Percentiles rank a stretch among this genome's conserved stretches.
Evolutionary conservation across 208 protist genomes (phyloP).

Genomic region (Crithidia fasciculata): DNA sequence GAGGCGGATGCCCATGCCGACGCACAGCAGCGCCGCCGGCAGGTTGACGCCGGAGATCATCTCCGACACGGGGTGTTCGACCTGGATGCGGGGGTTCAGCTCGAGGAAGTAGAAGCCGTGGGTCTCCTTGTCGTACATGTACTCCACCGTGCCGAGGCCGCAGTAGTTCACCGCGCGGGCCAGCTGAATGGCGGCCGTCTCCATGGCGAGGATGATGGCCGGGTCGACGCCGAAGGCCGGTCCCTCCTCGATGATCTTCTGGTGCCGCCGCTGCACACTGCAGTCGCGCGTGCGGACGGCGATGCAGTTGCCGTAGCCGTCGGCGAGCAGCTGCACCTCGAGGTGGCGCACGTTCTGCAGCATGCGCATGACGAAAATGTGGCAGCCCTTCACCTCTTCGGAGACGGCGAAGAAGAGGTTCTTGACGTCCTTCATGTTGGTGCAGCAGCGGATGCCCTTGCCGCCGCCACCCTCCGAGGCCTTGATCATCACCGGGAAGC

Average conservation of each 20-base stretch:
- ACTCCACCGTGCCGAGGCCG: slow-evolving; percentile 97
- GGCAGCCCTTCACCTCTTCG: slow-evolving; percentile 96
- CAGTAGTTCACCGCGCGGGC: slow-evolving; percentile 94
- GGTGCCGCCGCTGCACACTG: slow-evolving; percentile 98
- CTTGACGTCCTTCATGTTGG: slow-evolving; percentile 78
- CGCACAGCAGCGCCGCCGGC: slow-evolving; percentile 94
- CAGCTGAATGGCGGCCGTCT: slow-evolving; percentile 92
- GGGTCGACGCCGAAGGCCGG: slow-evolving; percentile 90
- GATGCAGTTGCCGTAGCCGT: slow-evolving; percentile 93
- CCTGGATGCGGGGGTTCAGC: slow-evolving; percentile 98
- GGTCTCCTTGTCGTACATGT: slow-evolving; percentile 94
- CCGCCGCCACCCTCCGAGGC: slow-evolving; percentile 98
- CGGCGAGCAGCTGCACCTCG: slow-evolving; percentile 97
- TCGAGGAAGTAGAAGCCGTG: slow-evolving; percentile 96
- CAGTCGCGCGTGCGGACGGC: slow-evolving; percentile 97
- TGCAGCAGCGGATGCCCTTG: slow-evolving; percentile 97
- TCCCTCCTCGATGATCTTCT: slow-evolving; percentile 99
- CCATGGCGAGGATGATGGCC: slow-evolving; percentile 91
- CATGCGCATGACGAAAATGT: slow-evolving; percentile 98
- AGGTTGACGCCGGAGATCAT: slow-evolving; percentile 96
- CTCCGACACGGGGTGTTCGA: slow-evolving; percentile 98
- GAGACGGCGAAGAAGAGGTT: slow-evolving; percentile 89
- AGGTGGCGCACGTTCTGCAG: slow-evolving; percentile 93
- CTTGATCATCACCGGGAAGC: slow-evolving; percentile 98
- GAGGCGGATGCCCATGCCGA: slow-evolving; percentile 97